Conservation (phyloP, 345 rosid genomes). For the Eucalyptus shirleyi region DNA sequence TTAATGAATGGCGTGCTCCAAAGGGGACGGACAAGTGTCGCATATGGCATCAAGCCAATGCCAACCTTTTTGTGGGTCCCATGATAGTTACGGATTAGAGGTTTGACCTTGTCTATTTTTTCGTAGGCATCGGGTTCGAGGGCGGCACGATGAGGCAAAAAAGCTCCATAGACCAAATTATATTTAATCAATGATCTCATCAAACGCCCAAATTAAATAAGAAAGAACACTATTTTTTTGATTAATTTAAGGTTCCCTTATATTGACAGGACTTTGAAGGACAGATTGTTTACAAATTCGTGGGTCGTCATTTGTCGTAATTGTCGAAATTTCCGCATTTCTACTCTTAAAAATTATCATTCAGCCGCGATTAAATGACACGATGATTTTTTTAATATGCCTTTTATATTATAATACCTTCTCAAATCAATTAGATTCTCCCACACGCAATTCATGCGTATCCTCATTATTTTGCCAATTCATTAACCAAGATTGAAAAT, state of each 20-base stretch:
- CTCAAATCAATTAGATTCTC: background rate
- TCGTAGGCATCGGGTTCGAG: background rate
- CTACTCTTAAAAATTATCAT: rapidly evolving
- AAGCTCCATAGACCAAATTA: background rate
- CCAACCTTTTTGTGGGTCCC: background rate
- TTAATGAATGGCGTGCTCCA: background rate
- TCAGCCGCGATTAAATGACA: rapidly evolving
- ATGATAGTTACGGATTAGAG: background rate
- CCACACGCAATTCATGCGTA: rapidly evolving
- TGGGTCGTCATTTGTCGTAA: background rate
- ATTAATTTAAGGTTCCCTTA: background rate
- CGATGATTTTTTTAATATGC: rapidly evolving
- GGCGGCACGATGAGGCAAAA: conserved; percentile 2
- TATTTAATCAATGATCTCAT: background rate
- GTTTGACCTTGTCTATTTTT: conserved; percentile 1
- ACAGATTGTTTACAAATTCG: background rate
- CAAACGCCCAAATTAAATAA: background rate
- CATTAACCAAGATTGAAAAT: background rate
- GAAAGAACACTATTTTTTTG: no score
- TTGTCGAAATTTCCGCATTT: background rate
- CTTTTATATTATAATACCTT: background rate
- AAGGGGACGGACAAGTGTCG: background rate
- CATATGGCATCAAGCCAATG: background rate
- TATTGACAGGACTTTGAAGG: background rate
- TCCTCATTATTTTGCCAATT: background rate